Percentiles rank a stretch among this genome's conserved stretches.
Conservation (phyloP, 495 filamentous ascomycete genomes). For the Lasiosphaeria ovina region DNA sequence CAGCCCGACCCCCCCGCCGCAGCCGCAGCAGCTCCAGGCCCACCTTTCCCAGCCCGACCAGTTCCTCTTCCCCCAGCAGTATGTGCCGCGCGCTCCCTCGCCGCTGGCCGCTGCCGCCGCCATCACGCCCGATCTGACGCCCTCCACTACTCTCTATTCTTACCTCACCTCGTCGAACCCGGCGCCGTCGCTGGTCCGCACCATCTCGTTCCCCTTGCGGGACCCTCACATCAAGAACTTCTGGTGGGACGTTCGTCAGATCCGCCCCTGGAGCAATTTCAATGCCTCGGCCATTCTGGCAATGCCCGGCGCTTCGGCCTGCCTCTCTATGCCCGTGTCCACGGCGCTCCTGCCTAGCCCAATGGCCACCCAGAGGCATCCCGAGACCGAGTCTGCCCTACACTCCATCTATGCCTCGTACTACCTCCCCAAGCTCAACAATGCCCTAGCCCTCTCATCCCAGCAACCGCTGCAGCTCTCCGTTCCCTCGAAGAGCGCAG, state of each 20-base stretch:
- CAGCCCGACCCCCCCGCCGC: constrained; percentile 32
- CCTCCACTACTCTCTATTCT: constrained; percentile 69
- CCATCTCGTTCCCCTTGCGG: constrained; percentile 65
- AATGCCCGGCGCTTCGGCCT: constrained; percentile 67
- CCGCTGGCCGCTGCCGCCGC: constrained; percentile 44
- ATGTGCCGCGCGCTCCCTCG: constrained; percentile 48
- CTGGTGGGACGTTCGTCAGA: constrained; percentile 92
- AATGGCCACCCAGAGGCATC: constrained; percentile 53
- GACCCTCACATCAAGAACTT: constrained; percentile 75
- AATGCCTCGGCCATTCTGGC: constrained; percentile 66
- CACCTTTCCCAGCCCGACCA: constrained; percentile 34
- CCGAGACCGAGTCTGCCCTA: constrained; percentile 71
- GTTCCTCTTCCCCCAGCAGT: constrained; percentile 44
- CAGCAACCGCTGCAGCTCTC: constrained; percentile 58
- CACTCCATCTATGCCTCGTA: constrained; percentile 65
- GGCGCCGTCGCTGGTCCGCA: constrained; percentile 76
- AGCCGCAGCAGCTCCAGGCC: constrained; percentile 31
- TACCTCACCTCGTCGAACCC: constrained; percentile 80
- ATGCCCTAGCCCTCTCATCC: constrained; percentile 68
- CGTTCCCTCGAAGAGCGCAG: constrained; percentile 49
- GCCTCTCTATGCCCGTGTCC: constrained; percentile 70
- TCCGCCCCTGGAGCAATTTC: constrained; percentile 79
- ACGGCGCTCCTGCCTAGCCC: constrained; percentile 62
- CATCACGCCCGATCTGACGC: constrained; percentile 38
- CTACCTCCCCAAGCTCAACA: constrained; percentile 76